phyloP scores from a whole-genome alignment of 305 asterid genomes.

The Rubia balearica region DNA sequence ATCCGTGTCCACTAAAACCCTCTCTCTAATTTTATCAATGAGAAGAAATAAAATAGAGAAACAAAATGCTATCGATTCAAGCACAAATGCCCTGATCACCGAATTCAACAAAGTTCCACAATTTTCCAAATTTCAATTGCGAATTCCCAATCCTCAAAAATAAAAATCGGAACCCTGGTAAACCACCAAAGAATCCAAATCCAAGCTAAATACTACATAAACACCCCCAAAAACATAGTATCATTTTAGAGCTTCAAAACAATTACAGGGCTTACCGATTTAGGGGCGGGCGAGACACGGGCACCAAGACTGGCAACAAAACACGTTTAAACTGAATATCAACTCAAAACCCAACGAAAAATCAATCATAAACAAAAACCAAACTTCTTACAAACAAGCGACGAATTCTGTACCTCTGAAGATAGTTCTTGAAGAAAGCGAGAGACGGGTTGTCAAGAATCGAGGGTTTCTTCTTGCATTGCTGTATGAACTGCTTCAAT shows the following conservation, averaged over 20 bases:
- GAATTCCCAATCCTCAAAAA: not conserved
- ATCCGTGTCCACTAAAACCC: not conserved
- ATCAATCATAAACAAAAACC: not conserved
- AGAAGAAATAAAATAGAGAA: not conserved
- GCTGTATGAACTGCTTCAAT: constrained; percentile 36
- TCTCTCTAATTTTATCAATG: not conserved
- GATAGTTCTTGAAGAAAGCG: constrained; percentile 51
- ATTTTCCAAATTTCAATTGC: not conserved
- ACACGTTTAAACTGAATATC: not conserved
- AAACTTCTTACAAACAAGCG: not conserved
- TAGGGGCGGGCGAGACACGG: constrained; percentile 33
- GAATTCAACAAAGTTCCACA: not conserved
- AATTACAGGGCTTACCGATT: constrained; percentile 35
- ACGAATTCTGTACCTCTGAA: constrained; percentile 39
- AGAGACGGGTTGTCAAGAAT: constrained; percentile 40
- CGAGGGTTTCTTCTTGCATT: constrained; percentile 43
- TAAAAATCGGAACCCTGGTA: not conserved
- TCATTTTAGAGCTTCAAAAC: not conserved
- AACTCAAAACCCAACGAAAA: not conserved
- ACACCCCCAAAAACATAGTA: not conserved
- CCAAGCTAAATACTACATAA: no score
- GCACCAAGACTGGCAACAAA: constrained; percentile 49
- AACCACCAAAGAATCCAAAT: not conserved
- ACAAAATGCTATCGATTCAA: not conserved
- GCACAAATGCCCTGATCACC: not conserved